These are phyloP conservation scores for Dipteronia dyeriana DNA, from an alignment of 345 rosid genomes.

Conservation along the genomic window DNA sequence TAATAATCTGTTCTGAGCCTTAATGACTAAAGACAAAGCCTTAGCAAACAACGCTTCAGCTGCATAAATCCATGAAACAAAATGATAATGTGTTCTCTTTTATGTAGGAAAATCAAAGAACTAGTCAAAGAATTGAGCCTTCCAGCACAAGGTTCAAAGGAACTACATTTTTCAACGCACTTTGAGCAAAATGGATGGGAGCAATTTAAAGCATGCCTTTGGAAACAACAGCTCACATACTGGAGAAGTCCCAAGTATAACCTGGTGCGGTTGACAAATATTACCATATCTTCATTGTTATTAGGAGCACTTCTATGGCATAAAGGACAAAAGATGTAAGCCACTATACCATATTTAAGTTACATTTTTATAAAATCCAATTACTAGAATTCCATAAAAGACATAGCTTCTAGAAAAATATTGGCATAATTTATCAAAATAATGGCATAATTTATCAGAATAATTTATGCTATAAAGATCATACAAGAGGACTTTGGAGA, in stretches of 20 bases:
- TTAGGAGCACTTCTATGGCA: constrained; percentile 39
- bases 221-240: constrained; percentile 41
- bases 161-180: constrained; percentile 24
- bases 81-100: no score
- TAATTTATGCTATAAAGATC: no score
- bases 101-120: constrained; percentile 28
- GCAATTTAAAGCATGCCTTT: constrained; percentile 43
- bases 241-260: constrained; percentile 49
- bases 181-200: constrained; percentile 33
- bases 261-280: constrained; percentile 23
- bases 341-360: no score
- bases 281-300: constrained; percentile 21
- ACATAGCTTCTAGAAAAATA: no score
- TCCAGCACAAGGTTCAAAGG: constrained; percentile 26
- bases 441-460: no score
- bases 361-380: no score
- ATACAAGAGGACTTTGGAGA: no score
- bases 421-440: no score
- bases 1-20: no score
- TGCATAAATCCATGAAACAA: neutral
- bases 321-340: constrained; percentile 46
- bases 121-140: constrained; percentile 22
- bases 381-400: no score
- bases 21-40: neutral
- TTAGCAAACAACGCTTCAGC: neutral